Percentiles rank a stretch among this genome's conserved stretches.
These are phyloP conservation scores for Komagataella kurtzmanii DNA, from an alignment of 805 yeast species.

Conservation along the genomic window DNA sequence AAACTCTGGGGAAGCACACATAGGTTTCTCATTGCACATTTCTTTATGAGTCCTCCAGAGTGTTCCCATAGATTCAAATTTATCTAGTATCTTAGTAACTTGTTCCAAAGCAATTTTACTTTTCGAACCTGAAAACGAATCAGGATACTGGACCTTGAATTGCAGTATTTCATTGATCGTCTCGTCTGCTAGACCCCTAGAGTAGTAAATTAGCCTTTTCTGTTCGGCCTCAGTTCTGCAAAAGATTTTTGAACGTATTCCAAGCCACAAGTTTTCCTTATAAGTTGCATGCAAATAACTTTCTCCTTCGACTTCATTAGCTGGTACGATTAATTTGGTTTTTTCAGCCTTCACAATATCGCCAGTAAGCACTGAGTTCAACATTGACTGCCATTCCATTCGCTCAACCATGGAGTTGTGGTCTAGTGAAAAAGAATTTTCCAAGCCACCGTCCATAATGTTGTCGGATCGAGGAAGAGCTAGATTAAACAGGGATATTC, in stretches of 20 bases:
- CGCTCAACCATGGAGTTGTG: conserved; percentile 42
- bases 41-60: conserved; percentile 72
- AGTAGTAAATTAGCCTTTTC: conserved; percentile 47
- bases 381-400: conserved; percentile 93
- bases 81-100: conserved; percentile 42
- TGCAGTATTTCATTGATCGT: conserved; percentile 54
- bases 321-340: conserved; percentile 49
- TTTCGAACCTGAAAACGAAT: conserved; percentile 7
- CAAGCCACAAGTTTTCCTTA: conserved; percentile 76
- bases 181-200: conserved; percentile 61
- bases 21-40: conserved; percentile 69
- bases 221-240: conserved; percentile 78
- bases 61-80: conserved; percentile 53
- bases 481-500: neutral
- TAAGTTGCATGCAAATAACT: conserved; percentile 37
- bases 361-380: conserved; percentile 81
- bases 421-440: neutral
- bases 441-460: neutral
- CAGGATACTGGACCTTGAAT: conserved; percentile 41
- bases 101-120: conserved; percentile 25
- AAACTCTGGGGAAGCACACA: conserved; percentile 51
- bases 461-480: neutral
- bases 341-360: conserved; percentile 90
- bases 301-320: conserved; percentile 26
- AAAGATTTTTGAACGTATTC: conserved; percentile 67